phyloP scores from a whole-genome alignment of 2,329 filamentous ascomycete genomes.

The Microascus cirrosus region DNA sequence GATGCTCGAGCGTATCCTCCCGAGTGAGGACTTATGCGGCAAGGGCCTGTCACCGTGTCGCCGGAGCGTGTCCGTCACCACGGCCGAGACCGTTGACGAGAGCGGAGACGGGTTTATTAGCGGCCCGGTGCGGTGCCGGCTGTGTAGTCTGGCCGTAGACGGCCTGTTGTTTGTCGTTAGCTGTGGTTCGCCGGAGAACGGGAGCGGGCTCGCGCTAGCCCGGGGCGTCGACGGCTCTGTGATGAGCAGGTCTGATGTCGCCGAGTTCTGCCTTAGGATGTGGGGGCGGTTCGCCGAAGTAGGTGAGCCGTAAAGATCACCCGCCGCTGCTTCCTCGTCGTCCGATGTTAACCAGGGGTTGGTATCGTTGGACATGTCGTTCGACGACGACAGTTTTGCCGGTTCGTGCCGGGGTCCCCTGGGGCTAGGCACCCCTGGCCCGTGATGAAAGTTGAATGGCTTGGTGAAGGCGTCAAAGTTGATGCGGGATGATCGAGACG shows the following conservation, averaged over 20 bases:
- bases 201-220: constrained; percentile 7
- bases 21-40: constrained; percentile 29
- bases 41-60: constrained; percentile 25
- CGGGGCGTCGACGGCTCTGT: constrained; percentile 10
- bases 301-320: constrained; percentile 10
- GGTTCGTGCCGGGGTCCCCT: constrained; percentile 14
- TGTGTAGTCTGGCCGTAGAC: constrained; percentile 15
- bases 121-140: constrained; percentile 29
- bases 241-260: constrained; percentile 12
- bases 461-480: constrained; percentile 28
- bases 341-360: constrained; percentile 23
- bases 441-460: constrained; percentile 21
- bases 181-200: constrained; percentile 4
- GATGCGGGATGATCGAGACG: constrained; percentile 25
- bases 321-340: constrained; percentile 15
- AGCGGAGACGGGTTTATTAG: constrained; percentile 50
- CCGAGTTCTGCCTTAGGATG: neutral
- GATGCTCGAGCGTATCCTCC: constrained; percentile 36
- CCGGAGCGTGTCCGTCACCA: constrained; percentile 43
- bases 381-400: neutral
- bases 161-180: neutral
- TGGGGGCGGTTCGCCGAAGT: neutral
- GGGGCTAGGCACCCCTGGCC: constrained; percentile 22
- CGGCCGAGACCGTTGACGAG: constrained; percentile 46
- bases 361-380: constrained; percentile 1